Conservation (phyloP, 1,284 basidiomycete species). For the Leccinum huronense region DNA sequence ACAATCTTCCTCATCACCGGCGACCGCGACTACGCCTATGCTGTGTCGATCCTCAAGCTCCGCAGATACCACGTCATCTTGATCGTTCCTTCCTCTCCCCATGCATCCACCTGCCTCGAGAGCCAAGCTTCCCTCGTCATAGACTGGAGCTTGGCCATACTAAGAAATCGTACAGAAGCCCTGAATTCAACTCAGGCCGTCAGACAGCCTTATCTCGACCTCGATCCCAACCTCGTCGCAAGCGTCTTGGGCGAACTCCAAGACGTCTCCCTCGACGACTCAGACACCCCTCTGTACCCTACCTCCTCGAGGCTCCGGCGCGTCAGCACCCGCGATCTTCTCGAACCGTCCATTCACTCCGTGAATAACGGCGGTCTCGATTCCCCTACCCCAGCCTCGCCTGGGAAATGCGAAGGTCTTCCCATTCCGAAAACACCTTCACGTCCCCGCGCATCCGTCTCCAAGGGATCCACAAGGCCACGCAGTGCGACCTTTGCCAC, state of each 20-base stretch:
- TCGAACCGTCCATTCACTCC: conserved; percentile 20
- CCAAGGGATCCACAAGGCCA: conserved; percentile 18
- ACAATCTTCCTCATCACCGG: conserved; percentile 47
- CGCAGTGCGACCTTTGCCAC: conserved; percentile 17
- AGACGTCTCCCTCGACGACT: conserved; percentile 26
- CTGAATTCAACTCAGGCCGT: conserved; percentile 14
- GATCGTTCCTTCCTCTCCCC: conserved; percentile 39
- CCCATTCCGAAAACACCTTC: conserved; percentile 25
- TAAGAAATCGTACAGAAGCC: conserved; percentile 34
- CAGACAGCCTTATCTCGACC: conserved; percentile 29
- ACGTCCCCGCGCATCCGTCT: conserved; percentile 24
- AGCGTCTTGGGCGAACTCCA: conserved; percentile 26
- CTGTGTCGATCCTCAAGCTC: conserved; percentile 41
- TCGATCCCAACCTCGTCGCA: conserved; percentile 26
- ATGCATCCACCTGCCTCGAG: conserved; percentile 47
- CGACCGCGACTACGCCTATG: conserved; percentile 49
- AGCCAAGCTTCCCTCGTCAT: conserved; percentile 53
- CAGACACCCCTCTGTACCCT: conserved; percentile 6
- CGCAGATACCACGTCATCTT: conserved; percentile 44
- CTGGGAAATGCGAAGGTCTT: conserved; percentile 10
- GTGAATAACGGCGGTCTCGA: conserved; percentile 13
- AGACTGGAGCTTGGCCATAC: conserved; percentile 50
- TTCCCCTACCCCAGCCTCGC: conserved; percentile 8
- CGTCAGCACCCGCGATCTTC: conserved; percentile 27
- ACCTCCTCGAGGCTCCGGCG: conserved; percentile 18